phyloP scores from a whole-genome alignment of 768 basidiomycete species.

The Lentinula raphanica region DNA sequence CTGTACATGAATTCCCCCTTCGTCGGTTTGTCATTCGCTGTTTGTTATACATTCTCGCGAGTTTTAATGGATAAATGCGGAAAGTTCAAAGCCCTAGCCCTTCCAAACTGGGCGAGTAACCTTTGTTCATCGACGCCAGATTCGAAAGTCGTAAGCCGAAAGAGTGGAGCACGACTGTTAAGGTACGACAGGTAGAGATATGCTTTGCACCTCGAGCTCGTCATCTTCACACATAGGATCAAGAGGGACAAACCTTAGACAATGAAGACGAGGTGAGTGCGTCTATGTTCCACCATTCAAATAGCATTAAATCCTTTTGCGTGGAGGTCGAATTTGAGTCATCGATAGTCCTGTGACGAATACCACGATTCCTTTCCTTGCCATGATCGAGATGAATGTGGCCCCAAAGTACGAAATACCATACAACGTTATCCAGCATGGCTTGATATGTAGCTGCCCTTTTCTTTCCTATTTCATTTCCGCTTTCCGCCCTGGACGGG shows the following conservation, averaged over 20 bases:
- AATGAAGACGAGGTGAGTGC: not conserved
- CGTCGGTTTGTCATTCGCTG: not conserved
- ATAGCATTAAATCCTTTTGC: not conserved
- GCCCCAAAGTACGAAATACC: not conserved
- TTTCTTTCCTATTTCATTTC: not conserved
- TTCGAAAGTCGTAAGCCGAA: not conserved
- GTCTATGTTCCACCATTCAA: not conserved
- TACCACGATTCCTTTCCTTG: not conserved
- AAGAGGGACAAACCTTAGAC: not conserved
- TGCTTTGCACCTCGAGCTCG: not conserved
- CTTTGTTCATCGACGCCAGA: not conserved
- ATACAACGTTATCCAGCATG: not conserved
- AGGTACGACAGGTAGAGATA: not conserved
- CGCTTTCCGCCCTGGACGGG: not conserved
- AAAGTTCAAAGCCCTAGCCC: conserved; percentile 2
- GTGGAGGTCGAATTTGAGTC: conserved; percentile 1
- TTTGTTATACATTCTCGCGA: not conserved
- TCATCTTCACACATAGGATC: not conserved
- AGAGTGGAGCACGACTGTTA: not conserved
- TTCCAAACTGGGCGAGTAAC: not conserved
- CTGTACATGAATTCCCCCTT: not conserved
- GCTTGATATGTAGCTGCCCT: not conserved
- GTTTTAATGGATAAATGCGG: not conserved
- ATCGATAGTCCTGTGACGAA: not conserved
- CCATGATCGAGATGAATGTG: not conserved